Percentiles rank a stretch among this genome's conserved stretches.
phyloP scores from a whole-genome alignment of 305 asterid genomes.

The Caryopteris hybrid region DNA sequence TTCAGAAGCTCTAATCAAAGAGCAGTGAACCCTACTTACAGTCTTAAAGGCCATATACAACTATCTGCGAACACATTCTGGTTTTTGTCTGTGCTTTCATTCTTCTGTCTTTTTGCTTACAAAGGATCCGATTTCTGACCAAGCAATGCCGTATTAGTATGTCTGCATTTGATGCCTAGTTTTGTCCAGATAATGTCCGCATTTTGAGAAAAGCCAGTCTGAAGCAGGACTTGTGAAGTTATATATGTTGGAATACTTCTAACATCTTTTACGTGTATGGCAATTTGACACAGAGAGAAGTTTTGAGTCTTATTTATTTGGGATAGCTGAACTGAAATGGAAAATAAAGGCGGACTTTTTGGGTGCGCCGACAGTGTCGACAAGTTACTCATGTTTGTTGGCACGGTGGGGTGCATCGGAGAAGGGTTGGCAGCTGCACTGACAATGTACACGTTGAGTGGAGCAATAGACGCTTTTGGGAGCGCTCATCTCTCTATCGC shows the following conservation, averaged over 20 bases:
- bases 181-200: too few species aligned
- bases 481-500: slow-evolving; percentile 29
- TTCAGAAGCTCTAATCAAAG: too few species aligned
- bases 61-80: too few species aligned
- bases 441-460: slow-evolving; percentile 39
- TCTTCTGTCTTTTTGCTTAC: background rate
- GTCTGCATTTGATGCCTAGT: background rate
- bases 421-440: slow-evolving; percentile 44
- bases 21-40: too few species aligned
- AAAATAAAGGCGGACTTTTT: slow-evolving; percentile 28
- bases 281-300: too few species aligned
- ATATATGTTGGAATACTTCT: background rate
- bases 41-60: too few species aligned
- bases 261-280: too few species aligned
- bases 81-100: background rate
- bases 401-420: slow-evolving; percentile 37
- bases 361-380: slow-evolving; percentile 41
- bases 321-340: slow-evolving; percentile 14
- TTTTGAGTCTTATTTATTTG: too few species aligned
- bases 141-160: background rate
- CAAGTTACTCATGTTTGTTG: slow-evolving; percentile 39
- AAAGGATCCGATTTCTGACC: background rate
- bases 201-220: background rate
- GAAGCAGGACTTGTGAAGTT: too few species aligned
- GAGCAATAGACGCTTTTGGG: slow-evolving; percentile 48